Base-by-base conservation (phyloP, 805 yeast species). In the Groenewaldozyma salmanticensis region DNA sequence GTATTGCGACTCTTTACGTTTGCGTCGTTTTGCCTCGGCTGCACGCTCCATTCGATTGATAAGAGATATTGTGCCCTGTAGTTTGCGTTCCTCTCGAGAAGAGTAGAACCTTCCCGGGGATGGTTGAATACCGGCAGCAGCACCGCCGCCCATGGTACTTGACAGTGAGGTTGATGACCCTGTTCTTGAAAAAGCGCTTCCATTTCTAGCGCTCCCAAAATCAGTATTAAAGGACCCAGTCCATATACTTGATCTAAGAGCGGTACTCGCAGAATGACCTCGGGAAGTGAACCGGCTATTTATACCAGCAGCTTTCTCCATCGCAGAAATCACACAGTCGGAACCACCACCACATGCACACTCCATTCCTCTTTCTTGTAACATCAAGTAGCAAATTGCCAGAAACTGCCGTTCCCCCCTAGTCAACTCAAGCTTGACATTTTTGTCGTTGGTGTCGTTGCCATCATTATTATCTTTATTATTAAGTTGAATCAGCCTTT, bases 401-500 rank as follows among this genome's bases (percentile, higher is more conserved):
- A 55, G 35, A 35, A 42, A 45, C 27, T 27, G 35, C 18, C 48
- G 38, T 21, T 56, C 59, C 6, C 29, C 50, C n/a, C 38, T 37
- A 17, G 47, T 31, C 31, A 45, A 44, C 49, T 39, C 33, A 7
- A 35, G 34, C n/a, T 18, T 20, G 16, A 31, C 16, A 32, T 33
- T 47, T 35, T 19, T 40, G 18, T 34, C 40, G 43, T 15, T 33
- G 18, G 18, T 6, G 31, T 18, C 33, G 7, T n/a, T n/a, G 33
- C 15, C 7, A 7, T 17, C 22, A 6, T 5, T 15, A 21, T 48
- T 44, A 16, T 47, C 57, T n/a, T 61, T 53, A 52, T 60, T 48
- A 21, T 63, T 58, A n/a, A 71, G 64, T 20, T 64, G 59, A 20
- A 72, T 65, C 41, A 81, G 61, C 48, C 70, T 68, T 40, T 66